These are phyloP conservation scores for Saksenaea vasiformis DNA, from an alignment of 371 early-diverging fungal species.

Conservation along the genomic window DNA sequence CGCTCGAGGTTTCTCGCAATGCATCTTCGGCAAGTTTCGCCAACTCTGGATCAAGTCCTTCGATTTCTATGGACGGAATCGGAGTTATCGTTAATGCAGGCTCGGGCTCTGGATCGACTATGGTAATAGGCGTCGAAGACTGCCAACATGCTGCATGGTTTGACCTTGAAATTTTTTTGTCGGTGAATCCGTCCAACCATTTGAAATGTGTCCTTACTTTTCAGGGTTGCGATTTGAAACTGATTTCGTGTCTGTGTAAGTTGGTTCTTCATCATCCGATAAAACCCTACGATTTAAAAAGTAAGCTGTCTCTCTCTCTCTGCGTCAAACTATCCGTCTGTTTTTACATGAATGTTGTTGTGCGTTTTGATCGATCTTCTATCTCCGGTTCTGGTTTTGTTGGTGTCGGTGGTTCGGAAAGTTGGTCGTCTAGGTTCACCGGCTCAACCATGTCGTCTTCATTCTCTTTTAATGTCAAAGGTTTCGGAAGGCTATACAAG, in stretches of 20 bases:
- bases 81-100: neutral
- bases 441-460: neutral
- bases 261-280: neutral
- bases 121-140: neutral
- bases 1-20: neutral
- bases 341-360: neutral
- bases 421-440: neutral
- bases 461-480: neutral
- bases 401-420: neutral
- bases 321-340: neutral
- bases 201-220: neutral
- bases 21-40: slow-evolving; percentile 9
- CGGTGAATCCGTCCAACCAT: neutral
- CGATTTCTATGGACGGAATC: slow-evolving; percentile 8
- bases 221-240: neutral
- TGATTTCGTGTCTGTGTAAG: neutral
- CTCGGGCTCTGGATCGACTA: neutral
- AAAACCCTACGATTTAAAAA: neutral
- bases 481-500: neutral
- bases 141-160: too few species aligned
- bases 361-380: neutral
- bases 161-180: neutral
- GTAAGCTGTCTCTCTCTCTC: neutral
- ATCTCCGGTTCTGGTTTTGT: neutral
- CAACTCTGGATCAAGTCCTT: slow-evolving; percentile 46